Percentiles rank a stretch among this genome's conserved stretches.
phyloP scores from a whole-genome alignment of 768 basidiomycete species.

The Lenzites betulinus region DNA sequence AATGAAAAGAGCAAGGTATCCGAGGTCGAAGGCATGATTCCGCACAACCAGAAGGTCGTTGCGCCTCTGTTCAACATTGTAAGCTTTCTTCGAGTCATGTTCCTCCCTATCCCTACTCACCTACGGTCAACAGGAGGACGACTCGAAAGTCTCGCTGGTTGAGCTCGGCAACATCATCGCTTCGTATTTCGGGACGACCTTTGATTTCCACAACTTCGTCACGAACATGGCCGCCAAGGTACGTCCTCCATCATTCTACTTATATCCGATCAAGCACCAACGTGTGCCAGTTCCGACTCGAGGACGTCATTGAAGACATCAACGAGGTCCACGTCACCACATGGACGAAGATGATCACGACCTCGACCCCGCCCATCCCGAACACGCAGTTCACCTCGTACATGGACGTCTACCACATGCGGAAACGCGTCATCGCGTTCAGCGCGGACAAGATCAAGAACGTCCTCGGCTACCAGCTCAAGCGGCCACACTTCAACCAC shows the following conservation, averaged over 20 bases:
- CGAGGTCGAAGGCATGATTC: constrained; percentile 62
- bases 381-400: constrained; percentile 78
- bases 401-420: constrained; percentile 72
- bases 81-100: constrained; percentile 20
- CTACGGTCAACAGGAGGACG: constrained; percentile 56
- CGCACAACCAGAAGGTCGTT: constrained; percentile 55
- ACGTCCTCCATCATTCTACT: constrained; percentile 13
- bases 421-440: constrained; percentile 69
- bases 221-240: constrained; percentile 71
- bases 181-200: constrained; percentile 74
- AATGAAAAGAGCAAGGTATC: constrained; percentile 71
- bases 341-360: constrained; percentile 81
- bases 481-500: constrained; percentile 60
- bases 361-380: constrained; percentile 67
- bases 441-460: constrained; percentile 73
- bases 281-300: constrained; percentile 52
- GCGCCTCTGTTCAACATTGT: constrained; percentile 87
- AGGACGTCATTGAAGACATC: constrained; percentile 78
- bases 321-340: constrained; percentile 81
- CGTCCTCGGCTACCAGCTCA: constrained; percentile 68
- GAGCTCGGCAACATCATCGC: constrained; percentile 68
- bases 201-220: constrained; percentile 77
- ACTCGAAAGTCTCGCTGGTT: constrained; percentile 68
- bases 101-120: background rate
- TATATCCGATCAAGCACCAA: background rate